Conservation (phyloP, 208 protist species). For the Trypanosoma vivax region DNA sequence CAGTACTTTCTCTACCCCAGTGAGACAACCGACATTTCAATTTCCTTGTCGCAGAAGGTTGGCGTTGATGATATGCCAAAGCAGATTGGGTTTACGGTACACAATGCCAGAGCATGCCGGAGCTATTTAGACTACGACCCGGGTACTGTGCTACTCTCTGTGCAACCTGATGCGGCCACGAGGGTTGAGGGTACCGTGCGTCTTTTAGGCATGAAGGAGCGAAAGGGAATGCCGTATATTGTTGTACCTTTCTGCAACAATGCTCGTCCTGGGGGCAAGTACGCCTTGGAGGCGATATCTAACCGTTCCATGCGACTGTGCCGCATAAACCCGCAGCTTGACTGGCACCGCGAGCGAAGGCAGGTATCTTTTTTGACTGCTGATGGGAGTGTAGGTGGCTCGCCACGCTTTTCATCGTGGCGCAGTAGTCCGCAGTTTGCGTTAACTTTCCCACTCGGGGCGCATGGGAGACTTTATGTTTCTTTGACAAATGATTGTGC, state of each 20-base stretch:
- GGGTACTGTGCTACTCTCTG: constrained; percentile 39
- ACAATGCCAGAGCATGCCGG: constrained; percentile 37
- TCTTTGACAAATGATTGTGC: constrained; percentile 32
- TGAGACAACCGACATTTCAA: constrained; percentile 54
- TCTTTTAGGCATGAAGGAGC: constrained; percentile 53
- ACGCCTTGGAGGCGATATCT: constrained; percentile 45
- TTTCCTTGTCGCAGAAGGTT: constrained; percentile 31
- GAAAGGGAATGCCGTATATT: constrained; percentile 82
- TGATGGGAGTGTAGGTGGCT: constrained; percentile 66
- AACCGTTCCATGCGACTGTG: constrained; percentile 58
- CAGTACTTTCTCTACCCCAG: constrained; percentile 78
- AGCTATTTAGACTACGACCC: constrained; percentile 70
- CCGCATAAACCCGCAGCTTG: constrained; percentile 50
- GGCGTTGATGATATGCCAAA: constrained; percentile 5
- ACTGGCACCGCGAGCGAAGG: constrained; percentile 50
- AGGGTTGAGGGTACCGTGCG: constrained; percentile 38
- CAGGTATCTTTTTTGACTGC: constrained; percentile 30
- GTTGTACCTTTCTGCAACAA: constrained; percentile 62
- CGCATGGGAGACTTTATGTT: constrained; percentile 66
- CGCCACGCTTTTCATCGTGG: constrained; percentile 70
- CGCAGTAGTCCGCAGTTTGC: constrained; percentile 80
- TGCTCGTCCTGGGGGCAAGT: constrained; percentile 19
- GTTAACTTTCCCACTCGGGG: constrained; percentile 59
- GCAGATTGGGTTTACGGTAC: constrained; percentile 71
- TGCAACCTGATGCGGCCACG: constrained; percentile 1